Evolutionary conservation across 371 early-diverging fungal species (phyloP).

Genomic region (Mucor sp.): DNA sequence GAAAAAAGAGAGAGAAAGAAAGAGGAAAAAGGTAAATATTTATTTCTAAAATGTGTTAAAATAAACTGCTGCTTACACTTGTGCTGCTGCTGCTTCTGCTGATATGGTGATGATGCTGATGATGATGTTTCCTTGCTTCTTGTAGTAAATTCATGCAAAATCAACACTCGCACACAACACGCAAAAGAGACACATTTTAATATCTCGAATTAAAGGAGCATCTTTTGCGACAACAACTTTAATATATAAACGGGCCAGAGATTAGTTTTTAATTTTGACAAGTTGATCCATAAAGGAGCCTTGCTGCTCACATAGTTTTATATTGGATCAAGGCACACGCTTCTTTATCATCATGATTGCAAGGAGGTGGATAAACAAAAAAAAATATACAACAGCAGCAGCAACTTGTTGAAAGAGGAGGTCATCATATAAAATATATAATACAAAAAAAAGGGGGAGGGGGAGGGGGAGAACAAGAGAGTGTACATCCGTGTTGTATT

Average conservation of each 20-base stretch:
- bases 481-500: no score
- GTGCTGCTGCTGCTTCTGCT: not conserved
- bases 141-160: not conserved
- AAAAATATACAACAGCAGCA: not conserved
- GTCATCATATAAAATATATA: not conserved
- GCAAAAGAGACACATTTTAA: not conserved
- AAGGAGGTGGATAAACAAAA: constrained; percentile 4
- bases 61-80: not conserved
- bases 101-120: not conserved
- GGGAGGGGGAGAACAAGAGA: no score
- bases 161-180: not conserved
- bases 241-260: constrained; percentile 1
- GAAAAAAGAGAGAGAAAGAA: not conserved
- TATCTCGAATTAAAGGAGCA: not conserved
- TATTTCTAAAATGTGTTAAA: constrained; percentile 1
- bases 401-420: not conserved
- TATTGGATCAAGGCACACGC: not conserved
- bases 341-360: not conserved
- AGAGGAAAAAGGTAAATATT: not conserved
- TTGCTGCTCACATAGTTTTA: not conserved
- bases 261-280: constrained; percentile 16
- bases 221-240: not conserved
- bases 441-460: no score
- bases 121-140: not conserved
- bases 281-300: constrained; percentile 5